phyloP scores from a whole-genome alignment of 78 protist genomes.

The Bodo saltans region DNA sequence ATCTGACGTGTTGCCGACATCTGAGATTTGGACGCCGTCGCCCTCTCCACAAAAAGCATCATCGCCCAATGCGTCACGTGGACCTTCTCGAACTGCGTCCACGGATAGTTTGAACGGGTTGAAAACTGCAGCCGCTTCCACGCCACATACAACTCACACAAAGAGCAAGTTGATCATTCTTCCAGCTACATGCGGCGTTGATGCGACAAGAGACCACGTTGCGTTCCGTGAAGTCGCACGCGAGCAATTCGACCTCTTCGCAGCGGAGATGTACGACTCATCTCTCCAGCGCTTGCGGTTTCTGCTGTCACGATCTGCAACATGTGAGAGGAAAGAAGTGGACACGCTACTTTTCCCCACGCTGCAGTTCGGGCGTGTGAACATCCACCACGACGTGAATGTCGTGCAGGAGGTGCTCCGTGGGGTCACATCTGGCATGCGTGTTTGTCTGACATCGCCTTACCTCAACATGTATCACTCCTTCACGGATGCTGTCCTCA shows the following conservation, averaged over 20 bases:
- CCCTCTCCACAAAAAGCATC: too few species aligned
- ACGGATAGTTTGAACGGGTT: too few species aligned
- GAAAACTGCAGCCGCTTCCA: too few species aligned
- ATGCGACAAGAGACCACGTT: background rate
- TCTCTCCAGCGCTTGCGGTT: too few species aligned
- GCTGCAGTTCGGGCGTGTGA: background rate
- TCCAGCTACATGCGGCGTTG: background rate
- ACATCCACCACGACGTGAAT: background rate
- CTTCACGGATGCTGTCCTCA: background rate
- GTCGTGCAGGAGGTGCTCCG: background rate
- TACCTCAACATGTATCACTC: background rate
- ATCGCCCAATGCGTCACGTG: too few species aligned
- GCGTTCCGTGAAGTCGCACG: background rate
- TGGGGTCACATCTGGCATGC: background rate
- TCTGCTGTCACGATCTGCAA: too few species aligned
- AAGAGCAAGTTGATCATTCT: background rate
- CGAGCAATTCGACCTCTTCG: background rate
- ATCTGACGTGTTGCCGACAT: too few species aligned
- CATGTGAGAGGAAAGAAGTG: too few species aligned
- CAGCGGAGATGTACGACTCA: background rate
- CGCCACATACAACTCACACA: background rate
- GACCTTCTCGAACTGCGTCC: background rate
- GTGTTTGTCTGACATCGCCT: background rate
- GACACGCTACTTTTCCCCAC: background rate
- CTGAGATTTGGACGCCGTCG: too few species aligned